Conservation (phyloP, 352 stramenopile genomes). For the Phytophthora foliorum region DNA sequence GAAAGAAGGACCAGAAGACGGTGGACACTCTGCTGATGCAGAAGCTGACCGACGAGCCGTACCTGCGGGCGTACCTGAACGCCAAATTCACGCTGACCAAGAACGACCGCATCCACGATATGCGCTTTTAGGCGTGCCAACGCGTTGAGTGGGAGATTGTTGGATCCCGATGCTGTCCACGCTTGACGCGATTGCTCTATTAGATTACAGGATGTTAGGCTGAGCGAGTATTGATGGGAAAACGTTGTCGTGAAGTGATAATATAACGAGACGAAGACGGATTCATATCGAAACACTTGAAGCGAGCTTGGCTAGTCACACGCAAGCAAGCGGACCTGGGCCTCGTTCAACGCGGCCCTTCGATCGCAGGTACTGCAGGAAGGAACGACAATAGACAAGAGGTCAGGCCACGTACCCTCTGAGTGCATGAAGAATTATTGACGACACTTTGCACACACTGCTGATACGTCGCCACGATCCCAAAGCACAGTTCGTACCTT, state of each 20-base stretch:
- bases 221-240: conserved; percentile 15
- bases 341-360: conserved; percentile 29
- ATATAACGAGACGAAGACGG: conserved; percentile 23
- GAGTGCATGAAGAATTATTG: conserved; percentile 11
- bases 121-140: conserved; percentile 95
- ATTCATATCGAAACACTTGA: neutral
- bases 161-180: neutral
- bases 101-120: conserved; percentile 97
- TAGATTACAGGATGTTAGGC: conserved; percentile 21
- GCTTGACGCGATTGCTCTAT: neutral
- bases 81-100: conserved; percentile 98
- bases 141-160: neutral
- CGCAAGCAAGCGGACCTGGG: conserved; percentile 15
- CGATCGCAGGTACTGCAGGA: conserved; percentile 46
- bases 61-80: conserved; percentile 99
- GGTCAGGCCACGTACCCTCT: conserved; percentile 13
- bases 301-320: neutral
- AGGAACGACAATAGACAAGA: conserved; percentile 18
- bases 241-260: conserved; percentile 22
- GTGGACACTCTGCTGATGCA: conserved; percentile 95
- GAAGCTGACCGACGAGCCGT: conserved; percentile 86
- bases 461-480: neutral
- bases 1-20: conserved; percentile 99
- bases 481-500: conserved; percentile 36
- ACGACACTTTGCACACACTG: conserved; percentile 13